Base-by-base conservation (phyloP, 192 early-diverging fungal genomes). In the Coemansia sp. region DNA sequence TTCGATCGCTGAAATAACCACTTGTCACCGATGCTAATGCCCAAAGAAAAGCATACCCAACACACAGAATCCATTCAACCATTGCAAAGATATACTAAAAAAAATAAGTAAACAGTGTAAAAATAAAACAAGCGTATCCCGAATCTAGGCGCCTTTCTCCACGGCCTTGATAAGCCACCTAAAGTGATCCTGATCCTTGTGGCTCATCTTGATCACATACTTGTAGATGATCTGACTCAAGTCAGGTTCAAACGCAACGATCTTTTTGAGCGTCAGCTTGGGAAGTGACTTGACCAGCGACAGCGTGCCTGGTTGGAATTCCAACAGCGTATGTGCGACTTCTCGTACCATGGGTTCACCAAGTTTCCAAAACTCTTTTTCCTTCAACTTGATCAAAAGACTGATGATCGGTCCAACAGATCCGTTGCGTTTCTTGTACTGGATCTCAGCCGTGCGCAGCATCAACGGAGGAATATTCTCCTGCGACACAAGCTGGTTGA, bases 121-220 rank as follows among this genome's bases (percentile, higher is more conserved):
- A 58, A 39, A 53, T 67, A 36, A 55, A 34, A 18, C 22, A 37
- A 36, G 33, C 34, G 18, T 22, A 17, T 12, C 22, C 55, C 32
- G 33, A 33, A 22, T 11, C 28, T 17, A 34, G 32, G 2, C 28
- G 22, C 15, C 51, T 38, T 66, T 36, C 38, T 35, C 36, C 37
- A 17, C 22, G 5, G 65, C 4, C 39, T 63, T 34, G 65, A 79
- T 17, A 36, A 79, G 68, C 77, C 77, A 79, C 36, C 63, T 67
- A 65, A 65, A 79, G 18, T 53, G 37, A 37, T 68, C 73, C 48
- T 69, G 75, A 3, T 65, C 45, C 22, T 41, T 61, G 8, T 71
- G 72, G 18, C 63, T 45, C 80, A 82, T 82, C 62, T 73, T 73
- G 51, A 41, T 34, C 14, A 77, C 80, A n/a, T 82, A 82, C 33